Evolutionary conservation across 1,284 basidiomycete species (phyloP), one percentile per base, ranked within the genome.

Genomic region (Filobasidium uniguttulatum): DNA sequence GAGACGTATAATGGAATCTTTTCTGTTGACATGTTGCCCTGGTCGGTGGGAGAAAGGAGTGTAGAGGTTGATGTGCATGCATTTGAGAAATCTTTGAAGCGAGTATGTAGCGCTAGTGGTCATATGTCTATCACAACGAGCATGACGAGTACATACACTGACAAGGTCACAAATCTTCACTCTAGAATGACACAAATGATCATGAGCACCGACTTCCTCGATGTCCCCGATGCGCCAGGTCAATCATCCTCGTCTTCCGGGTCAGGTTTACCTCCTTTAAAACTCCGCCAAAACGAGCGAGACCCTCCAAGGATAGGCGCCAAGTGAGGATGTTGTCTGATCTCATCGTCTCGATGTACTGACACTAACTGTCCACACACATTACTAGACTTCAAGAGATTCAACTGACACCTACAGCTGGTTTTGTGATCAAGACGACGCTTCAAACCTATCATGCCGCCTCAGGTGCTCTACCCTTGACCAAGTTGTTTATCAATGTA

Each of bases 1-100:
- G 68, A 53, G 23, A 69, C 57, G 55, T 70, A 68, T 7, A 70
- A 57, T 7, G 67, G 61, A 37, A 70, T 68, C n/a, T n/a, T n/a
- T n/a, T n/a, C n/a, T n/a, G n/a, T n/a, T n/a, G n/a, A n/a, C n/a
- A n/a, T n/a, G n/a, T n/a, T n/a, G n/a, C n/a, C n/a, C n/a, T n/a
- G n/a, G n/a, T n/a, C n/a, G n/a, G n/a, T n/a, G n/a, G n/a, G n/a
- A n/a, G n/a, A n/a, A n/a, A n/a, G n/a, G n/a, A n/a, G n/a, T n/a
- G n/a, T n/a, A n/a, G n/a, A n/a, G n/a, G n/a, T n/a, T n/a, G n/a
- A n/a, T n/a, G n/a, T n/a, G n/a, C n/a, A n/a, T n/a, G n/a, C n/a
- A n/a, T n/a, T n/a, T n/a, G n/a, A n/a, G n/a, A n/a, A n/a, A n/a
- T n/a, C n/a, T n/a, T n/a, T n/a, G n/a, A n/a, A n/a, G n/a, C n/a